Percentiles rank a stretch among this genome's conserved stretches.
phyloP scores from a whole-genome alignment of 805 yeast genomes.

The Wickerhamiella siamensis region DNA sequence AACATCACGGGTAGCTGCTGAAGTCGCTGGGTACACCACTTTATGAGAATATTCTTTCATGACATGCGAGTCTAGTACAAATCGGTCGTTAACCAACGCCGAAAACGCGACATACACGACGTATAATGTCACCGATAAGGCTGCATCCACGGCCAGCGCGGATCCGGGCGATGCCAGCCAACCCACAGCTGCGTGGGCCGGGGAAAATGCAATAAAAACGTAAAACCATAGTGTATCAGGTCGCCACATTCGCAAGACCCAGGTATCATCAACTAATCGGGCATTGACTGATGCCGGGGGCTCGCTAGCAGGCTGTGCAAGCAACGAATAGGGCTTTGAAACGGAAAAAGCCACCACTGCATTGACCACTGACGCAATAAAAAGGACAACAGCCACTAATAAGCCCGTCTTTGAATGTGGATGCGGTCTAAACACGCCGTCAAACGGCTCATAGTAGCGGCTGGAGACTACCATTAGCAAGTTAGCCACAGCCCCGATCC shows the following conservation, averaged over 20 bases:
- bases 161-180: background rate
- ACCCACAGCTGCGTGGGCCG: background rate
- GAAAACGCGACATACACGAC: background rate
- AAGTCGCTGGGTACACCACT: background rate
- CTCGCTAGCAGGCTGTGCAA: background rate
- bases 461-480: background rate
- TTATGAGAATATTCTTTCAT: background rate
- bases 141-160: background rate
- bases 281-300: background rate
- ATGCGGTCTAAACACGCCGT: background rate
- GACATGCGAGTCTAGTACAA: background rate
- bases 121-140: background rate
- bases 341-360: background rate
- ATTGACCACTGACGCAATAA: background rate
- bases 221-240: background rate
- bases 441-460: background rate
- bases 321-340: background rate
- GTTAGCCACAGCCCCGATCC: background rate
- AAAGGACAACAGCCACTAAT: background rate
- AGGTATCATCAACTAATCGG: background rate
- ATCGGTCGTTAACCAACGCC: background rate
- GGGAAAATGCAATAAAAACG: background rate
- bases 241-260: background rate
- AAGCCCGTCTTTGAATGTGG: background rate
- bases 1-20: background rate